Evolutionary conservation across 2,329 filamentous ascomycete species (phyloP).

Genomic region (Chaetomiaceae sp.): DNA sequence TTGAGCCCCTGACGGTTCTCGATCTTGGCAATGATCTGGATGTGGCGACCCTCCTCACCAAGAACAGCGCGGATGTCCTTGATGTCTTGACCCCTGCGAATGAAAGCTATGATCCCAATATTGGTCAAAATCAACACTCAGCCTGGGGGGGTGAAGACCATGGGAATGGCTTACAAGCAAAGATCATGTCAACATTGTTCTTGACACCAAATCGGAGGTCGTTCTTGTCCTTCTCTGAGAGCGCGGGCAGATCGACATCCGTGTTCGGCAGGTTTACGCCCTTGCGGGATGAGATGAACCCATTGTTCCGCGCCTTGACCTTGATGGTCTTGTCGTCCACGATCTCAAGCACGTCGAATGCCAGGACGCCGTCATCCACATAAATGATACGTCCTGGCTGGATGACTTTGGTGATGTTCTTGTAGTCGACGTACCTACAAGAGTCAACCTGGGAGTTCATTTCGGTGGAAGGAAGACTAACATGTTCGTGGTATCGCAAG

Average conservation of each 20-base stretch:
- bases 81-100: conserved; percentile 91
- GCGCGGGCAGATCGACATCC: conserved; percentile 92
- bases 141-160: too few species aligned
- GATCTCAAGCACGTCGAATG: conserved; percentile 87
- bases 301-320: conserved; percentile 89
- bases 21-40: conserved; percentile 99
- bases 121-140: too few species aligned
- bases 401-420: conserved; percentile 99
- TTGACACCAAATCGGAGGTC: conserved; percentile 95
- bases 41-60: conserved; percentile 86
- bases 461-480: conserved; percentile 42
- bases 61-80: conserved; percentile 85
- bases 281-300: conserved; percentile 98
- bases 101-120: conserved; percentile 73
- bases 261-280: conserved; percentile 99
- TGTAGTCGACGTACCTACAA: conserved; percentile 85
- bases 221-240: conserved; percentile 96
- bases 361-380: conserved; percentile 96
- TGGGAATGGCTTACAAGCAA: conserved; percentile 56
- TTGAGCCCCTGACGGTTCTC: conserved; percentile 99
- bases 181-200: conserved; percentile 99
- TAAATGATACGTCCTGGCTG: conserved; percentile 87
- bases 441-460: conserved; percentile 10
- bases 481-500: conserved; percentile 90
- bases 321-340: conserved; percentile 85